Evolutionary conservation across 1,139 yeast genomes (phyloP), one percentile per base, ranked within the genome.

Genomic region (Taphrina communis): DNA sequence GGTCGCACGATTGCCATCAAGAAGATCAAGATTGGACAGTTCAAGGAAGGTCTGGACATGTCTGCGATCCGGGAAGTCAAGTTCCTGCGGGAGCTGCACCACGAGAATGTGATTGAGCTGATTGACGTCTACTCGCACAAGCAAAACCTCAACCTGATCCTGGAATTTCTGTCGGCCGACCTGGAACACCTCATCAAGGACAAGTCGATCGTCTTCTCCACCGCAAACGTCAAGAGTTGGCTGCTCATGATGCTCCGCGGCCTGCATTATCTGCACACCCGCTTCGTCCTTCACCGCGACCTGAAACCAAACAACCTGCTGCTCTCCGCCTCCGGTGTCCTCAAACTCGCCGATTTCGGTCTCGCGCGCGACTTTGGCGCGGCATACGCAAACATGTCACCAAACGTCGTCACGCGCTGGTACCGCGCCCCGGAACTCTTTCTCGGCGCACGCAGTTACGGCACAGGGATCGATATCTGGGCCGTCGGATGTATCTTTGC

Each of bases 401-500:
- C 96, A 0, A 93, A 93, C 73, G 99, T 94, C 9, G 99, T 94
- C 1, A 94, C 99, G 1, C 81, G 98, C 71, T 94, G 99, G 99
- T 94, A 94, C 78, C 81, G 98, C 69, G 96, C 98, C 0, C 99
- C 99, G 0, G 99, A 94, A 75, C 81, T 94, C 65, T 79, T 94
- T 52, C 88, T 93, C 76, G 97, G 97, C 0, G 93, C 97, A 0
- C 84, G 86, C 68, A 96, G 91, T 76, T 94, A 94, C 75, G 89
- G 97, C 0, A 87, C 85, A 1, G 97, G 96, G 0, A 85, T 94
- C 1, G 99, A 94, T 78, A 82, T 91, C 1, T 94, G 99, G 99
- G 90, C 97, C 0, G 87, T 92, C 21, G 99, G 99, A 0, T 86
- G 90, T 6, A 93, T 94, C n/a, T 93, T 92, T 80, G 98, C 98